Base-by-base conservation (phyloP, 176 grass and related monocot species). In the Avena sativa region DNA sequence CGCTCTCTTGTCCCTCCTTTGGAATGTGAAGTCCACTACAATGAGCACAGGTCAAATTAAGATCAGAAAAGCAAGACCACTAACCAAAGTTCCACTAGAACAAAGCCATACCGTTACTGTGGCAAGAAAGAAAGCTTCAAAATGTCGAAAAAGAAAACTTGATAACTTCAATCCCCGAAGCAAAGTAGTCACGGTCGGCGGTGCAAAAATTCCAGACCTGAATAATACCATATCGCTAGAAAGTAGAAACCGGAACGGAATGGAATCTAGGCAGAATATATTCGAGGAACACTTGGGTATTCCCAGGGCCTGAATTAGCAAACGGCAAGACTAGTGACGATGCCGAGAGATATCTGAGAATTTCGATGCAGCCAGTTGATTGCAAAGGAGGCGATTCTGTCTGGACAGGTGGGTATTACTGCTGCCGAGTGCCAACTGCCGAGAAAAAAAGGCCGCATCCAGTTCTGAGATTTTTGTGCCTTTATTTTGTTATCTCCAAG, bases 21-120 rank as follows among this genome's bases (percentile, higher is more conserved):
- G 90, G 13, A 86, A 86, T 12, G 85, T 74, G 67, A 97, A 89
- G 66, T 88, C 89, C 81, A 93, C 94, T 94, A 49, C 50, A 84
- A 83, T 79, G 12, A 74, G 15, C 69, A 84, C 17, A 81, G 16
- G 79, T 60, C 13, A 82, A 34, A 63, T 10, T 78, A 76, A 26
- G 40, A 81, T 62, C 23, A 73, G 44, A 16, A 78, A 63, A 60
- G 59, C 20, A 83, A 25, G 0, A 68, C 28, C 64, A 79, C 1
- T 67, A 30, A 43, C n/a, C 53, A 75, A 64, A 76, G 12, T 52
- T 76, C 15, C 2, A 12, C 14, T 71, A 64, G 52, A 65, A 61
- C 32, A 63, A 58, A 61, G 20, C 10, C n/a, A 64, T 43, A 43
- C 38, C 0, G 36, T 4, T 26, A 79, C 16, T 53, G 16, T 0